These are phyloP conservation scores for Nothophytophthora sp. DNA, from an alignment of 352 stramenopile genomes.

Conservation along the genomic window DNA sequence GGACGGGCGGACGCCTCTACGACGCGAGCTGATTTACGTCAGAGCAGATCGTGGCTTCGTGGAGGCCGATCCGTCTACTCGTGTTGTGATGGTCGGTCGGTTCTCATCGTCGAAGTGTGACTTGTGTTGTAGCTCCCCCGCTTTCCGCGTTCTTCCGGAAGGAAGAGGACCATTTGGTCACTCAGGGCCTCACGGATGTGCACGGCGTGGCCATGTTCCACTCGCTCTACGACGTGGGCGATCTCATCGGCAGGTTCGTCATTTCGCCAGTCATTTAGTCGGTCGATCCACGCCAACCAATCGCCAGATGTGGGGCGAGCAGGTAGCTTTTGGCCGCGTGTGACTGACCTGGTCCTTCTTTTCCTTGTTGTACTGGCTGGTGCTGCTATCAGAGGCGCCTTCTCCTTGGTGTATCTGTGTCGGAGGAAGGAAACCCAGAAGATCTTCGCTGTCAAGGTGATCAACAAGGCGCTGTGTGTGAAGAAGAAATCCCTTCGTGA, in stretches of 20 bases:
- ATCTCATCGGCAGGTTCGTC: constrained; percentile 74
- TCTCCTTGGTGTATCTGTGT: constrained; percentile 88
- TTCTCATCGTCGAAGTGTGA: constrained; percentile 4
- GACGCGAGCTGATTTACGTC: not conserved
- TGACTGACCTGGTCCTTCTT: not conserved
- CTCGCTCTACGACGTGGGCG: constrained; percentile 87
- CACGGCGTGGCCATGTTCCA: constrained; percentile 87
- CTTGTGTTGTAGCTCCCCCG: constrained; percentile 51
- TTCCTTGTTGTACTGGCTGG: not conserved
- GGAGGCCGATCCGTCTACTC: too few species aligned
- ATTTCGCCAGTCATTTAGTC: too few species aligned
- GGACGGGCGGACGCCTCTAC: not conserved
- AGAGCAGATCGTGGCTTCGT: too few species aligned
- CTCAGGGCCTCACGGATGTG: constrained; percentile 81
- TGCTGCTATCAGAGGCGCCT: constrained; percentile 41
- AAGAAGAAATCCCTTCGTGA: constrained; percentile 89
- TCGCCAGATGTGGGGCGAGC: not conserved
- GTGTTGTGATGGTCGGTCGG: not conserved
- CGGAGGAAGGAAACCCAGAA: constrained; percentile 79
- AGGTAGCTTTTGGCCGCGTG: not conserved
- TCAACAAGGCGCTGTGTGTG: constrained; percentile 87
- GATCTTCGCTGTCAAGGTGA: constrained; percentile 87
- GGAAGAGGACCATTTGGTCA: constrained; percentile 84
- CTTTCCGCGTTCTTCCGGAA: constrained; percentile 90
- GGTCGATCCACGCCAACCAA: not conserved